Percentiles rank a stretch among this genome's conserved stretches.
Conservation (phyloP, 2,329 filamentous ascomycete species). For the Alternaria burnsii region DNA sequence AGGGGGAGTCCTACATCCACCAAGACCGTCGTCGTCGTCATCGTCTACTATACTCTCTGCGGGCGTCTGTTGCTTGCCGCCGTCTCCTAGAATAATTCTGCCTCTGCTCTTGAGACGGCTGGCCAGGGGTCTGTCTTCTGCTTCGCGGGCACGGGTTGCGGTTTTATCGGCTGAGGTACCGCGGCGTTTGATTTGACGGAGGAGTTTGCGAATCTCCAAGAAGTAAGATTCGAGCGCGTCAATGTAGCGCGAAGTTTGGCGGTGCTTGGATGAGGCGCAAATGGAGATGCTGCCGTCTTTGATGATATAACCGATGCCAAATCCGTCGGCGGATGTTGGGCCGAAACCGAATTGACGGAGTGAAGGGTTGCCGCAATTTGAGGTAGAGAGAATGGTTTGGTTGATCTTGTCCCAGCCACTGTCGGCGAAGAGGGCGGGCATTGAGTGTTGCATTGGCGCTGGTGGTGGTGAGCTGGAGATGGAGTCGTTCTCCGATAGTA, state of each 20-base stretch:
- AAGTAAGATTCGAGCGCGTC: constrained; percentile 91
- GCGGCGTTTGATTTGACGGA: constrained; percentile 72
- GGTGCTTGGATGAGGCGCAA: constrained; percentile 90
- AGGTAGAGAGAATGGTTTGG: constrained; percentile 91
- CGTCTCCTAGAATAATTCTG: constrained; percentile 71
- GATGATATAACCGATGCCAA: constrained; percentile 99
- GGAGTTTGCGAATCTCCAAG: constrained; percentile 84
- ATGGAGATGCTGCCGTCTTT: constrained; percentile 92
- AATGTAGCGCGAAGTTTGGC: constrained; percentile 90
- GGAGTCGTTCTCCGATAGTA: constrained; percentile 60
- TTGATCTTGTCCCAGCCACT: constrained; percentile 94
- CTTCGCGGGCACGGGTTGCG: constrained; percentile 68
- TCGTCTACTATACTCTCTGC: constrained; percentile 75
- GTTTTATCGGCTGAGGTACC: constrained; percentile 62
- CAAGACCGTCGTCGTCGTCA: constrained; percentile 88
- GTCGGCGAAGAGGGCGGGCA: constrained; percentile 87
- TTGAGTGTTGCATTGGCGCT: constrained; percentile 55
- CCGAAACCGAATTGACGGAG: constrained; percentile 97
- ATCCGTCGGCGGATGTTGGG: constrained; percentile 90
- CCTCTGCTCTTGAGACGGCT: constrained; percentile 75
- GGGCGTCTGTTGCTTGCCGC: constrained; percentile 59
- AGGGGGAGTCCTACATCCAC: constrained; percentile 74
- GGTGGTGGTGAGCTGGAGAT: constrained; percentile 63
- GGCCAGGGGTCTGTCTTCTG: constrained; percentile 59
- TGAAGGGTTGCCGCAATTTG: constrained; percentile 97